phyloP scores from a whole-genome alignment of 768 basidiomycete species.

The Leucocoprinus leucothites region DNA sequence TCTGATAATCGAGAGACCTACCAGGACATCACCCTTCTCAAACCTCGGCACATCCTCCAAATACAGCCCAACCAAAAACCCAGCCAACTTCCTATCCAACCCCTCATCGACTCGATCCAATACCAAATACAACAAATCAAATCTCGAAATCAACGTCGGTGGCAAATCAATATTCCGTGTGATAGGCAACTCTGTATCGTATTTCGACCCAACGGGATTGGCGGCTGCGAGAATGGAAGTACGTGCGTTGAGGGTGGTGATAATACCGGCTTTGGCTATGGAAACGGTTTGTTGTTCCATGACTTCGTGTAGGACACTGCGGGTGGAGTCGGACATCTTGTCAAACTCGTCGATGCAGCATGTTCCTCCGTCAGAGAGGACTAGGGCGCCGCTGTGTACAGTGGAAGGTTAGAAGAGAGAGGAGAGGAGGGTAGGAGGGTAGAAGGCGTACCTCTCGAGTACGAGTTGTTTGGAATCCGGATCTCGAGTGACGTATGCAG shows the following conservation, averaged over 20 bases:
- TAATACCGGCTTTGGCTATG: conserved; percentile 98
- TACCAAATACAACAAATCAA: conserved; percentile 94
- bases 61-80: conserved; percentile 91
- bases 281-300: too few species aligned
- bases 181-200: conserved; percentile 88
- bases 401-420: neutral
- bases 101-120: conserved; percentile 92
- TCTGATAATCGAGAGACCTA: conserved; percentile 31
- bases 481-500: conserved; percentile 97
- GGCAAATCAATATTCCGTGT: conserved; percentile 97
- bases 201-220: conserved; percentile 94
- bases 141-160: conserved; percentile 95
- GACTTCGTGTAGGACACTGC: conserved; percentile 99
- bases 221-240: conserved; percentile 97
- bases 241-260: conserved; percentile 96
- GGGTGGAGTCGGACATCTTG: conserved; percentile 97
- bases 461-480: conserved; percentile 98
- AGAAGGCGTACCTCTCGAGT: conserved; percentile 71
- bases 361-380: conserved; percentile 93
- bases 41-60: conserved; percentile 88
- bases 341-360: conserved; percentile 99
- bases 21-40: conserved; percentile 70
- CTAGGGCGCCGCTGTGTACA: conserved; percentile 92
- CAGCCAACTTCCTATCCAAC: conserved; percentile 82
- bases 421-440: neutral